phyloP scores from a whole-genome alignment of 2,329 filamentous ascomycete genomes.

The Fusarium chuoi region DNA sequence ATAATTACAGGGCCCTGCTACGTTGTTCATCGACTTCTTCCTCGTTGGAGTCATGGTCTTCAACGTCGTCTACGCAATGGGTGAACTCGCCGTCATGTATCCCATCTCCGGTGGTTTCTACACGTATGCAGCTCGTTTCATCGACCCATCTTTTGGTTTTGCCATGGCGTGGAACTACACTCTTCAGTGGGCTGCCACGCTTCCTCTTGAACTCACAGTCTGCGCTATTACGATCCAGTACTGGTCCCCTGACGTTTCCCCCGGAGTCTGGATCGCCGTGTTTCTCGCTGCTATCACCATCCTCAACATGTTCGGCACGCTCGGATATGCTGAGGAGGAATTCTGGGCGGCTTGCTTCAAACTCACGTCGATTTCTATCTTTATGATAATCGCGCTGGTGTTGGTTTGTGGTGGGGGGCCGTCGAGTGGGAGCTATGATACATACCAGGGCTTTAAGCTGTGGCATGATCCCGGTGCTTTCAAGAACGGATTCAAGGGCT shows the following conservation, averaged over 20 bases:
- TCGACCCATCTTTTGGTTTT: conserved; percentile 67
- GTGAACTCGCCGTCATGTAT: conserved; percentile 70
- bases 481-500: conserved; percentile 76
- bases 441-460: conserved; percentile 55
- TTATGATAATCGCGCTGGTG: conserved; percentile 70
- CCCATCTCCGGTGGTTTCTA: conserved; percentile 70
- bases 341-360: conserved; percentile 67
- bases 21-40: conserved; percentile 61
- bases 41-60: conserved; percentile 71
- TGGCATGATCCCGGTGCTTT: conserved; percentile 60
- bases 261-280: conserved; percentile 53
- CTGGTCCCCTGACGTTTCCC: conserved; percentile 53
- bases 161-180: conserved; percentile 62
- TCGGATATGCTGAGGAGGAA: conserved; percentile 65
- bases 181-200: conserved; percentile 55
- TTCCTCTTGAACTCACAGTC: conserved; percentile 55
- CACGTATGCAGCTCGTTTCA: conserved; percentile 54
- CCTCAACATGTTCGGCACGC: conserved; percentile 66
- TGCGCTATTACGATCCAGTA: conserved; percentile 57
- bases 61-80: conserved; percentile 68
- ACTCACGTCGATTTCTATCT: conserved; percentile 65
- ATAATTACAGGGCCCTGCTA: conserved; percentile 51
- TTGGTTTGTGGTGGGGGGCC: conserved; percentile 68
- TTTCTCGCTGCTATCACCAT: conserved; percentile 62
- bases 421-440: conserved; percentile 53